A percentile compares a stretch with the other conserved stretches of the same genome.
These are phyloP conservation scores for Berkeleyomyces rouxiae DNA, from an alignment of 2,329 filamentous ascomycete genomes.

Conservation along the genomic window DNA sequence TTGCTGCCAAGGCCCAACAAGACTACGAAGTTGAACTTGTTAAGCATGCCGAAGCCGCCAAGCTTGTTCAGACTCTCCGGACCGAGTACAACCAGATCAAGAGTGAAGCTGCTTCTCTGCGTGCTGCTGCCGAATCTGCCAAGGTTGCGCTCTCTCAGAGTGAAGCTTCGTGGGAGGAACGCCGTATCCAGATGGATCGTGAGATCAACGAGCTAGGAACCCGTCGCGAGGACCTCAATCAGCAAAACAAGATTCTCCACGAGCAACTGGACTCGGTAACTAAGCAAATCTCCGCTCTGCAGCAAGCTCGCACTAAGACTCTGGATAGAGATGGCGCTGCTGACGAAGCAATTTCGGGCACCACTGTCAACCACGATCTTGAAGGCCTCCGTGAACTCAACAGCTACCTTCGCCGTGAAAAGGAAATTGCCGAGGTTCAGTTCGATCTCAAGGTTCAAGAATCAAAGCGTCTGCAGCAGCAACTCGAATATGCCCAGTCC, in stretches of 20 bases:
- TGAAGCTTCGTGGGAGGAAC: conserved; percentile 76
- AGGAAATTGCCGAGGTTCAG: conserved; percentile 96
- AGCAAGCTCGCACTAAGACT: conserved; percentile 50
- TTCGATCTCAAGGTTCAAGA: conserved; percentile 81
- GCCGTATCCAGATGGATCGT: conserved; percentile 62
- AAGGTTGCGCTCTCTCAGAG: conserved; percentile 63
- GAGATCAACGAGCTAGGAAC: conserved; percentile 66
- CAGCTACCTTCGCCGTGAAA: conserved; percentile 80
- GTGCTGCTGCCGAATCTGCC: conserved; percentile 70
- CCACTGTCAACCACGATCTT: conserved; percentile 33
- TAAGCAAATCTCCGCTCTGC: conserved; percentile 60
- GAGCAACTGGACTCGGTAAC: conserved; percentile 74
- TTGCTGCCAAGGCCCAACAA: conserved; percentile 81
- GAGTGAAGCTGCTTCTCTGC: conserved; percentile 56
- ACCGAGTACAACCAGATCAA: conserved; percentile 68
- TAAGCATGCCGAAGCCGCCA: conserved; percentile 91
- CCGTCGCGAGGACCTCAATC: conserved; percentile 66
- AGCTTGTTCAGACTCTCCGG: conserved; percentile 62
- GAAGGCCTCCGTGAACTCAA: conserved; percentile 82
- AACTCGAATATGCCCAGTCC: conserved; percentile 69
- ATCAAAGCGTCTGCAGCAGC: conserved; percentile 72
- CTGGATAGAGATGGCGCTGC: conserved; percentile 20
- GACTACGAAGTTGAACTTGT: conserved; percentile 90
- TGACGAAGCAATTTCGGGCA: conserved; percentile 16
- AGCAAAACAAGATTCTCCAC: conserved; percentile 82